These are phyloP conservation scores for Ilyonectria destructans DNA, from an alignment of 2,329 filamentous ascomycete genomes.

Conservation along the genomic window DNA sequence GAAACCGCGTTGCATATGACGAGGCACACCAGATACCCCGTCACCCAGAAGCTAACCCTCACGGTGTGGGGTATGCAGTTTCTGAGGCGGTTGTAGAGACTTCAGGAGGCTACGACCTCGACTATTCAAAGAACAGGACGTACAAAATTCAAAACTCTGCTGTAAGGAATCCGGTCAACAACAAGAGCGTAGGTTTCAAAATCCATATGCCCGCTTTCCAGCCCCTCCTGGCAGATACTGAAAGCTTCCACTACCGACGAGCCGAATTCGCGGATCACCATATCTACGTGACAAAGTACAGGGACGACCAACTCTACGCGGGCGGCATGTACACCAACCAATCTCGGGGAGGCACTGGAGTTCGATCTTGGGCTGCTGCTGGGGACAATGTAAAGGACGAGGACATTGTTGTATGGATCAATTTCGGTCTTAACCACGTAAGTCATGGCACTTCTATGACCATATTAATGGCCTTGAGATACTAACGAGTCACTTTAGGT, in stretches of 20 bases:
- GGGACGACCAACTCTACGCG: slow-evolving; percentile 72
- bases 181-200: slow-evolving; percentile 17
- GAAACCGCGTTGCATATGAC: too few relatives aligned
- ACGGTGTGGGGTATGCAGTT: slow-evolving; percentile 25
- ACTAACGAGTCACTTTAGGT: too few relatives aligned
- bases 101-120: slow-evolving; percentile 23
- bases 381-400: too few relatives aligned
- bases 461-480: too few relatives aligned
- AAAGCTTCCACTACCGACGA: slow-evolving; percentile 9
- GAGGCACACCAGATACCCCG: too few relatives aligned
- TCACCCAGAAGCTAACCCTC: too few relatives aligned
- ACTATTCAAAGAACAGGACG: slow-evolving; percentile 23
- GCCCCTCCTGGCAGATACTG: slow-evolving; percentile 12
- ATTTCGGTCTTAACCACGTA: too few relatives aligned
- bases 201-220: slow-evolving; percentile 24
- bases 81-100: slow-evolving; percentile 22
- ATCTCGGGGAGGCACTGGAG: not conserved
- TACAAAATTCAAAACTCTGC: slow-evolving; percentile 27
- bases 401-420: too few relatives aligned
- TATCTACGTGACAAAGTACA: slow-evolving; percentile 54
- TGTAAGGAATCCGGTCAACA: slow-evolving; percentile 27
- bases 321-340: slow-evolving; percentile 68
- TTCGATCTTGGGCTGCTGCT: too few relatives aligned
- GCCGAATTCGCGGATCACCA: slow-evolving; percentile 32
- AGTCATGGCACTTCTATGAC: too few relatives aligned